These are phyloP conservation scores for Leucoagaricus sp. DNA, from an alignment of 1,284 basidiomycete species.

Conservation along the genomic window DNA sequence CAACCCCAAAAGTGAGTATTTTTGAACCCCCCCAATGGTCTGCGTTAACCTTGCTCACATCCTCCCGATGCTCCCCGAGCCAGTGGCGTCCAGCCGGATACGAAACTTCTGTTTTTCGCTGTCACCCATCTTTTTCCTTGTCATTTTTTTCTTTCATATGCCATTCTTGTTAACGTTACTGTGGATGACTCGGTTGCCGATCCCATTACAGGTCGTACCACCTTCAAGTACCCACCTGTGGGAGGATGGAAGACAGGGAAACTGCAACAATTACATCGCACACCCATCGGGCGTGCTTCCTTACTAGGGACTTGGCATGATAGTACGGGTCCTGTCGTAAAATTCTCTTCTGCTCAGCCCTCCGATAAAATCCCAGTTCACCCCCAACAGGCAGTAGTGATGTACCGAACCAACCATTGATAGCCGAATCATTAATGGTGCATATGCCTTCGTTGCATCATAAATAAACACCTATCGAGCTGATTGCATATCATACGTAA, in stretches of 20 bases:
- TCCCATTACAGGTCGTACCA: slow-evolving; percentile 29
- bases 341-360: no score
- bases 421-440: no score
- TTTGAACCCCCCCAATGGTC: no score
- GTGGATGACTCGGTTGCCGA: slow-evolving; percentile 47
- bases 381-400: background rate
- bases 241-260: slow-evolving; percentile 29
- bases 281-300: background rate
- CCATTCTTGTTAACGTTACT: slow-evolving; percentile 33
- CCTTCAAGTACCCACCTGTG: slow-evolving; percentile 28
- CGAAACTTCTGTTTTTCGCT: background rate
- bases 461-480: no score
- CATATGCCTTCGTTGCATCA: no score
- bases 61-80: background rate
- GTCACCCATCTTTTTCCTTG: background rate
- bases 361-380: background rate
- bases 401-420: slow-evolving; percentile 3
- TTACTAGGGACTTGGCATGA: slow-evolving; percentile 13
- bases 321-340: slow-evolving; percentile 5
- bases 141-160: background rate
- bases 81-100: background rate
- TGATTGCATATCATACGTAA: no score
- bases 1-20: no score
- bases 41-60: no score
- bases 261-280: slow-evolving; percentile 2